Evolutionary conservation across 495 filamentous ascomycete genomes (phyloP).

Genomic region (Achaetomiella virescens): DNA sequence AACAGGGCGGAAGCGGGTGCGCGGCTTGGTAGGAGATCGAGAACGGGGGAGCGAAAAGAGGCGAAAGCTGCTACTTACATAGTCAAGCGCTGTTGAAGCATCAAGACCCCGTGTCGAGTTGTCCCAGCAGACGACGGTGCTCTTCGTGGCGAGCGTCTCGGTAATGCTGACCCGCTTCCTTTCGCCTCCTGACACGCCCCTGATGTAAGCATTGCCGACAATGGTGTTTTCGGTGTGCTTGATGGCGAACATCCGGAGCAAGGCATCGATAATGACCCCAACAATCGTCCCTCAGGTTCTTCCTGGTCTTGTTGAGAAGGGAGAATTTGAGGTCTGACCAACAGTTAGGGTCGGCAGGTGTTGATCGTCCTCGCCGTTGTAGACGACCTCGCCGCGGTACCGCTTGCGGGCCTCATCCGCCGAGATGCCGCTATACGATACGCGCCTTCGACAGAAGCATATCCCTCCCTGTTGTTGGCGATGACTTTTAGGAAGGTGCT

Average conservation of each 20-base stretch:
- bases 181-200: slow-evolving; percentile 62
- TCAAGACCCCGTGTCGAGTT: slow-evolving; percentile 80
- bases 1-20: no score
- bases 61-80: slow-evolving; percentile 20
- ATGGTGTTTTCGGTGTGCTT: slow-evolving; percentile 72
- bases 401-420: slow-evolving; percentile 59
- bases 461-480: slow-evolving; percentile 61
- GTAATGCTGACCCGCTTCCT: slow-evolving; percentile 53
- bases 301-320: slow-evolving; percentile 76
- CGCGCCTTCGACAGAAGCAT: slow-evolving; percentile 60
- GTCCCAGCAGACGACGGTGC: slow-evolving; percentile 52
- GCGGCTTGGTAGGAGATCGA: no score
- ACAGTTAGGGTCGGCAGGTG: slow-evolving; percentile 76
- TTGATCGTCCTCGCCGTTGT: slow-evolving; percentile 75
- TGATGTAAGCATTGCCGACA: slow-evolving; percentile 78
- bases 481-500: slow-evolving; percentile 74
- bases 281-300: slow-evolving; percentile 61
- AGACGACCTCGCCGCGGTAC: slow-evolving; percentile 77
- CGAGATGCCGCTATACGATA: slow-evolving; percentile 71
- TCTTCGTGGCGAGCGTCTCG: slow-evolving; percentile 41
- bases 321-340: slow-evolving; percentile 79
- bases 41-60: no score
- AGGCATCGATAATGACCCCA: slow-evolving; percentile 59
- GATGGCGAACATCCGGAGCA: slow-evolving; percentile 73
- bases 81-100: slow-evolving; percentile 73